A percentile compares a stretch with the other conserved stretches of the same genome.
These are phyloP conservation scores for Edaphochlamys debaryana DNA, from an alignment of 139 green algal species.

Conservation along the genomic window DNA sequence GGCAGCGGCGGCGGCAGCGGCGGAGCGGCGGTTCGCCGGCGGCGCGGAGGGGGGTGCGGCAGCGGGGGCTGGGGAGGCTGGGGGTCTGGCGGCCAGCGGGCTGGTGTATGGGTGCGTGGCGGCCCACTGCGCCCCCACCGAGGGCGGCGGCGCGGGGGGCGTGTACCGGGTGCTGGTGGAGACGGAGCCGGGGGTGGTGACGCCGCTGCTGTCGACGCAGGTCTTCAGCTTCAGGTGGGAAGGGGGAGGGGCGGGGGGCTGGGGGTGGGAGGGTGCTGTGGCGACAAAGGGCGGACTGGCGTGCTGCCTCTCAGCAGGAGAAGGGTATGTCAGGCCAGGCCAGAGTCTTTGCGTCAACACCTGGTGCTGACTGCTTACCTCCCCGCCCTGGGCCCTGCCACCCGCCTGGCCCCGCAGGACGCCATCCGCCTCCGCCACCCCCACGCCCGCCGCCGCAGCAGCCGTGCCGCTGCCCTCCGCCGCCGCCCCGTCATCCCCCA, in stretches of 20 bases:
- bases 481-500: neutral
- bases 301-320: too few relatives aligned
- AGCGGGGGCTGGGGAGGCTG: neutral
- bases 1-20: slow-evolving; percentile 12
- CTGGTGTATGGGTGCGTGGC: slow-evolving; percentile 66
- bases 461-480: neutral
- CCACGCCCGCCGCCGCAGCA: too few relatives aligned
- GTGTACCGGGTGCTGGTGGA: slow-evolving; percentile 61
- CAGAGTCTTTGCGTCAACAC: too few relatives aligned
- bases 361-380: too few relatives aligned
- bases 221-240: slow-evolving; percentile 49
- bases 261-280: too few relatives aligned
- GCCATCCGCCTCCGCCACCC: too few relatives aligned
- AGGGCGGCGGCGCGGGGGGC: slow-evolving; percentile 1
- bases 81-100: too few relatives aligned
- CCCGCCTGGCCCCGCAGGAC: too few relatives aligned
- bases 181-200: slow-evolving; percentile 53
- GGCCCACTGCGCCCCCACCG: slow-evolving; percentile 46
- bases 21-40: slow-evolving; percentile 6
- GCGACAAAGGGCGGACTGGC: too few relatives aligned
- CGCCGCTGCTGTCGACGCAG: slow-evolving; percentile 60
- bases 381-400: too few relatives aligned
- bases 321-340: too few relatives aligned
- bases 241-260: too few relatives aligned
- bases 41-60: neutral